Evolutionary conservation across 495 filamentous ascomycete genomes (phyloP).

Genomic region (Aspergillus bridgeri): DNA sequence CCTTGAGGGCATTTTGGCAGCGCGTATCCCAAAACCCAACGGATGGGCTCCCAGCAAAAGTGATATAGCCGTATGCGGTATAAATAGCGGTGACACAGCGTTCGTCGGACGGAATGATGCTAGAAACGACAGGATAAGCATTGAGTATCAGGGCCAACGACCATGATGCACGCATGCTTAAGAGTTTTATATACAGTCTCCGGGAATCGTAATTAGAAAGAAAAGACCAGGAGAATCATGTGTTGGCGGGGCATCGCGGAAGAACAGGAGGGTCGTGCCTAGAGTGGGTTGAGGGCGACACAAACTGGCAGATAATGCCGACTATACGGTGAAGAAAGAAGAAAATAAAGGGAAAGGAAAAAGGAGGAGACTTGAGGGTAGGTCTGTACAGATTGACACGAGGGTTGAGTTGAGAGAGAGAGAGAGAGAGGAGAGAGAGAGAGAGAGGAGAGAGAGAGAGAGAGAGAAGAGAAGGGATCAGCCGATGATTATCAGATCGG

Average conservation of each 20-base stretch:
- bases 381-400: not conserved
- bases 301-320: no score
- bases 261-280: not conserved
- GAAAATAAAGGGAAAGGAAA: no score
- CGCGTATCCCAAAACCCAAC: constrained; percentile 25
- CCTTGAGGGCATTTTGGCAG: constrained; percentile 34
- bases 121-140: not conserved
- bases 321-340: no score
- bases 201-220: not conserved
- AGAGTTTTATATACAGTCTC: not conserved
- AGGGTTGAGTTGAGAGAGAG: not conserved
- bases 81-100: constrained; percentile 38
- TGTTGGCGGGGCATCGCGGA: not conserved
- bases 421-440: not conserved
- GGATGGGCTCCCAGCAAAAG: constrained; percentile 27
- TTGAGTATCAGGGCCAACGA: not conserved
- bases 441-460: not conserved
- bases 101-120: constrained; percentile 24
- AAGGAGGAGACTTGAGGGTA: not conserved
- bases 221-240: not conserved
- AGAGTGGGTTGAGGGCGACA: not conserved
- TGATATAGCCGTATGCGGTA: constrained; percentile 37
- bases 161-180: not conserved
- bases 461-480: not conserved
- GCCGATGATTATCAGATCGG: not conserved